phyloP scores from a whole-genome alignment of 768 basidiomycete species.

The Suillus lakei region DNA sequence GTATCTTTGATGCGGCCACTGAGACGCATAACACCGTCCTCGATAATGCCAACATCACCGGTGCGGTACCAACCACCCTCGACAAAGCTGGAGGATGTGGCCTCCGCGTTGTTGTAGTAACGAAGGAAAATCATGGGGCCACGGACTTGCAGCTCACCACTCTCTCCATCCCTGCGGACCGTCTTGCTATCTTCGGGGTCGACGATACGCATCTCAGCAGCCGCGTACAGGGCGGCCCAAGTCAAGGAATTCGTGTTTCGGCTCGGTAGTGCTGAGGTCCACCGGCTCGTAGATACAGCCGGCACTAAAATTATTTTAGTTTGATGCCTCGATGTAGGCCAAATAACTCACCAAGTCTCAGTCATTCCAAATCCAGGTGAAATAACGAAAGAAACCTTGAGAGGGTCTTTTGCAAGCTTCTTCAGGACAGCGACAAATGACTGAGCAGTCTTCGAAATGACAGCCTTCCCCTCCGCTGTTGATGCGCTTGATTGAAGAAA shows the following conservation, averaged over 20 bases:
- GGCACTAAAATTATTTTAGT: constrained; percentile 23
- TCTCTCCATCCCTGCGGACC: constrained; percentile 30
- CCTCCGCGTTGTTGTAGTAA: constrained; percentile 51
- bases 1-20: constrained; percentile 48
- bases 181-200: constrained; percentile 28
- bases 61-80: constrained; percentile 59
- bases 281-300: constrained; percentile 41
- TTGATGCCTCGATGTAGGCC: neutral
- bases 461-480: constrained; percentile 50
- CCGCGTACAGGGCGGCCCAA: constrained; percentile 31
- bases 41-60: constrained; percentile 52
- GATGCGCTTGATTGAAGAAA: constrained; percentile 38
- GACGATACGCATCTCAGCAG: constrained; percentile 40
- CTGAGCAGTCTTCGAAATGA: constrained; percentile 41
- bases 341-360: constrained; percentile 39
- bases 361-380: constrained; percentile 49
- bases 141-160: constrained; percentile 44
- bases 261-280: constrained; percentile 19
- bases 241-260: constrained; percentile 40
- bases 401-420: constrained; percentile 20
- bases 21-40: constrained; percentile 37
- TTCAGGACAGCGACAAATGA: constrained; percentile 38
- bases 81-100: constrained; percentile 51
- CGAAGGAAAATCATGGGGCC: constrained; percentile 44
- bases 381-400: constrained; percentile 22